Percentiles rank a stretch among this genome's conserved stretches.
phyloP scores from a whole-genome alignment of 208 protist species.

The Trypanosomatidae sp. region DNA sequence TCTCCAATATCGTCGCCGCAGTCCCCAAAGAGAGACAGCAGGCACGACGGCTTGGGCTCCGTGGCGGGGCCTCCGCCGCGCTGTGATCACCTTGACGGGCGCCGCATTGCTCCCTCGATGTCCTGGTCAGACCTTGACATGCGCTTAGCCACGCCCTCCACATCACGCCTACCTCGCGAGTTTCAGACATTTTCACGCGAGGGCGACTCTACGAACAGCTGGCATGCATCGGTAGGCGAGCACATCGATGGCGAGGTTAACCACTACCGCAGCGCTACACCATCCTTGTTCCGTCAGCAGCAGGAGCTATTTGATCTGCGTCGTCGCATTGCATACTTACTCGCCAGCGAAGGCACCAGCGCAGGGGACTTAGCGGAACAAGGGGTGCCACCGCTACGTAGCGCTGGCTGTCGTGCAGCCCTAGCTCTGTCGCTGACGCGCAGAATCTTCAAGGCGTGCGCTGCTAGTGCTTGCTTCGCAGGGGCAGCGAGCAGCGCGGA shows the following conservation, averaged over 20 bases:
- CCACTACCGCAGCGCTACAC: background rate
- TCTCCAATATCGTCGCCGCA: background rate
- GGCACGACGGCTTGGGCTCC: background rate
- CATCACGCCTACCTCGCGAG: background rate
- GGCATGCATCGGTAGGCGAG: background rate
- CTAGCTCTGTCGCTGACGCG: slow-evolving; percentile 23
- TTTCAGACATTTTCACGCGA: background rate
- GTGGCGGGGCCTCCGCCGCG: background rate
- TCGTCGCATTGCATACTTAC: slow-evolving; percentile 28
- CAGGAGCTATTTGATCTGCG: slow-evolving; percentile 22
- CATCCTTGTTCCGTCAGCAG: slow-evolving; percentile 17
- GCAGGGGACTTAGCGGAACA: too few relatives aligned
- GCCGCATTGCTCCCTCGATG: background rate
- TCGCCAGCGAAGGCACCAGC: slow-evolving; percentile 10
- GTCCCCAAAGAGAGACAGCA: background rate
- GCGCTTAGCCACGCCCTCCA: background rate
- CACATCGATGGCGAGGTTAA: background rate
- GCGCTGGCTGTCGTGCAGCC: slow-evolving; percentile 11
- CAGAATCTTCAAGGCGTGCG: slow-evolving; percentile 7
- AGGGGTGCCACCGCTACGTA: background rate
- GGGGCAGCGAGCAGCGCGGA: background rate
- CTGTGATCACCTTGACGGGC: background rate
- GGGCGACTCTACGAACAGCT: background rate
- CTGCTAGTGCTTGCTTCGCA: background rate
- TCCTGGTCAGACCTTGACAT: slow-evolving; percentile 4